A percentile compares a stretch with the other conserved stretches of the same genome.
Conservation (phyloP, 2,329 filamentous ascomycete genomes). For the Cladosporium sp. region DNA sequence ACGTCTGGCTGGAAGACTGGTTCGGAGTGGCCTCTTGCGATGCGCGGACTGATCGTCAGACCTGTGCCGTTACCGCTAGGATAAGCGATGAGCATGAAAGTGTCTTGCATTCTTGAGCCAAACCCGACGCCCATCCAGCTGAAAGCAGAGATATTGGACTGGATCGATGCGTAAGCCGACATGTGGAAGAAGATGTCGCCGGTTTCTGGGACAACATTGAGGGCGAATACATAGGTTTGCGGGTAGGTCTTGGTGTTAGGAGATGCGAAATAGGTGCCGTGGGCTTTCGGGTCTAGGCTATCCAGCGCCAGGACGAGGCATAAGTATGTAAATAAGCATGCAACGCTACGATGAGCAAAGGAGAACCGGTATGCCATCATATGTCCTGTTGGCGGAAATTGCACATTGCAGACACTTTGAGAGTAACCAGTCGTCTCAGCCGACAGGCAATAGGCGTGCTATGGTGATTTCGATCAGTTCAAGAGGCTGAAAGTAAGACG, state of each 20-base stretch:
- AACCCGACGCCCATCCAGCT: conserved; percentile 49
- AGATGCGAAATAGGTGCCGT: conserved; percentile 14
- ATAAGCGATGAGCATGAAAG: conserved; percentile 49
- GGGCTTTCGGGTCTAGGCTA: neutral
- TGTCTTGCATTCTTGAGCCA: conserved; percentile 44
- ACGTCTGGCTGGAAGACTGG: conserved; percentile 36
- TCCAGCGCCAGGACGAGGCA: conserved; percentile 4
- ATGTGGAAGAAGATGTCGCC: conserved; percentile 32
- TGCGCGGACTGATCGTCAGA: conserved; percentile 42
- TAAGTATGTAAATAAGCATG: neutral
- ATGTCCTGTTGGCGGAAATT: neutral
- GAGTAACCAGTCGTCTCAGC: neutral
- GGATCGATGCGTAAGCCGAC: conserved; percentile 33
- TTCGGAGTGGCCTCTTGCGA: conserved; percentile 40
- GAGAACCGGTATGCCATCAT: neutral
- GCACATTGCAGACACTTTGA: neutral
- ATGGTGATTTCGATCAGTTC: neutral
- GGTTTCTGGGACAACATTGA: conserved; percentile 25
- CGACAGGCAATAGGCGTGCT: neutral
- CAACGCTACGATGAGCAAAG: neutral
- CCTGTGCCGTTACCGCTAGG: conserved; percentile 36
- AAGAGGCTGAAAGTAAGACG: neutral
- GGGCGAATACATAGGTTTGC: conserved; percentile 25
- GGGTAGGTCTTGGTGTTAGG: neutral
- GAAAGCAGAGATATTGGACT: conserved; percentile 27